These are phyloP conservation scores for Crithidia fasciculata DNA, from an alignment of 208 protist species.

Conservation along the genomic window DNA sequence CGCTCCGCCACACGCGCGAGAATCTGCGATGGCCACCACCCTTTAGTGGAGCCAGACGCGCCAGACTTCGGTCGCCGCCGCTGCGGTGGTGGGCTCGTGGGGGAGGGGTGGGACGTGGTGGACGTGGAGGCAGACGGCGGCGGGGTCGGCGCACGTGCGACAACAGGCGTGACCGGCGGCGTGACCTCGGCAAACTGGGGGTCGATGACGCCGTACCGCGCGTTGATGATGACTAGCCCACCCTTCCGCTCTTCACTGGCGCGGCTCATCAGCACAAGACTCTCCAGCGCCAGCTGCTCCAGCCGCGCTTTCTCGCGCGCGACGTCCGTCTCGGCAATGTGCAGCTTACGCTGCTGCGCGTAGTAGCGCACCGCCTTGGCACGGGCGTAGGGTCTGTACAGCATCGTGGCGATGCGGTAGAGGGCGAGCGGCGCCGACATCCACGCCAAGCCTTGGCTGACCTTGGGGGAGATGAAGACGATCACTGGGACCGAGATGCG, in stretches of 20 bases:
- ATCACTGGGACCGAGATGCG: constrained; percentile 77
- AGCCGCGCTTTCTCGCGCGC: constrained; percentile 63
- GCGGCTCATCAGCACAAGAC: constrained; percentile 45
- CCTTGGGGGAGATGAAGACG: constrained; percentile 57
- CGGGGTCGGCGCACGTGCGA: constrained; percentile 6
- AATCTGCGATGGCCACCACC: constrained; percentile 35
- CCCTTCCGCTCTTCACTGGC: constrained; percentile 67
- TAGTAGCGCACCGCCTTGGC: constrained; percentile 50
- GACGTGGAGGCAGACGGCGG: constrained; percentile 1
- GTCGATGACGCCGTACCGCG: constrained; percentile 83
- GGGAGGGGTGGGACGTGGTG: not conserved
- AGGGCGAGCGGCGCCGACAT: constrained; percentile 55
- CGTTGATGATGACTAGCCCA: constrained; percentile 89
- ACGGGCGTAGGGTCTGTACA: constrained; percentile 64
- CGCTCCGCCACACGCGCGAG: constrained; percentile 23
- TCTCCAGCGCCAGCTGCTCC: constrained; percentile 78
- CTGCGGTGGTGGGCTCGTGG: not conserved
- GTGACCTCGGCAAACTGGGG: constrained; percentile 58
- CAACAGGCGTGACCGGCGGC: not conserved
- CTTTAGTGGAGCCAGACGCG: not conserved
- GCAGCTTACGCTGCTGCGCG: constrained; percentile 49
- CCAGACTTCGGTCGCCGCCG: not conserved
- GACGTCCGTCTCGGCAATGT: constrained; percentile 79
- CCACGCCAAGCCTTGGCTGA: constrained; percentile 61
- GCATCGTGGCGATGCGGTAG: constrained; percentile 52